Base-by-base conservation (phyloP, 345 rosid genomes). In the Kernera saxatilis region DNA sequence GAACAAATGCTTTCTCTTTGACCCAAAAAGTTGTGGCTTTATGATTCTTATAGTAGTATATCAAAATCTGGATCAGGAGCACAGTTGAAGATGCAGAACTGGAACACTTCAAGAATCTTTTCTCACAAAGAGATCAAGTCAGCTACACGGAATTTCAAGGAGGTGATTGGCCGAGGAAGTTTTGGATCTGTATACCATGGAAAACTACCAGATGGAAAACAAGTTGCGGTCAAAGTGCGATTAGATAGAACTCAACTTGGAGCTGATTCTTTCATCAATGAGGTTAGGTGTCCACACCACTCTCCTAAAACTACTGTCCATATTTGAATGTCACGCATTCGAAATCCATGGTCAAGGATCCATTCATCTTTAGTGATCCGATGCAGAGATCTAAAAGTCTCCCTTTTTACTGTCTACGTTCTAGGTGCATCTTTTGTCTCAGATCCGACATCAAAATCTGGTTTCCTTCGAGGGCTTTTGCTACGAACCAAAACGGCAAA, bases 111-210 rank as follows among this genome's bases (percentile, higher is more conserved):
- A 26, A 87, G 80, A 80, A 70, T 90, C 33, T 92, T 92, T 67
- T 83, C 91, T 53, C 82, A 90, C 77, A 88, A 82, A 71, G 97
- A 93, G 84, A 88, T 93, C 53, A 93, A 90, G 71, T 43, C 83
- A 35, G 89, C 97, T 22, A 93, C 97, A 59, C 82, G 75, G 74
- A 90, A 84, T 70, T 93, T 90, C 45, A 90, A 88, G 79, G 87
- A 84, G 63, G 96, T 84, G 43, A 82, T 90, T 54, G 98, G 98
- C 53, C 86, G 87, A 7, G 98, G 97, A 18, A 87, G 98, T 67
- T 93, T 93, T 43, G 98, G 98, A 44, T 77, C 92, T 59, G 98
- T 93, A 62, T 87, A 88, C 81, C 89, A 72, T 29, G 98, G 98
- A 65, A 90, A 83, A 82, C 89, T 93, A 72, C 64, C 79, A 33